A percentile compares a stretch with the other conserved stretches of the same genome.
Conservation (phyloP, 169 alveolate species). For the Eimeria acervulina region DNA sequence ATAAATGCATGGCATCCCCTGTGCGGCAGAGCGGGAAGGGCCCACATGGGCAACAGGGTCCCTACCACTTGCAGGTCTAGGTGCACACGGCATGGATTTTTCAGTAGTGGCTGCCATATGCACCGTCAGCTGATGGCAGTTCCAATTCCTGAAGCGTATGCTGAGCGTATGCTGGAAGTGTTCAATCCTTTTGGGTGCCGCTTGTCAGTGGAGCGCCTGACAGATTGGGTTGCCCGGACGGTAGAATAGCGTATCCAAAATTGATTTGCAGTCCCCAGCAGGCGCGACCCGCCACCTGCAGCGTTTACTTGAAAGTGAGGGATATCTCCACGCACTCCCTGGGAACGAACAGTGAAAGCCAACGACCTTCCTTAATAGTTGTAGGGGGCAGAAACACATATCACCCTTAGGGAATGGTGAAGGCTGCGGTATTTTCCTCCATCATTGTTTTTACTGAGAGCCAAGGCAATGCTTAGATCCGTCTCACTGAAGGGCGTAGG, state of each 20-base stretch:
- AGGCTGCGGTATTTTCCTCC: neutral
- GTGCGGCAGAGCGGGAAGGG: neutral
- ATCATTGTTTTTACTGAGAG: neutral
- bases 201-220: neutral
- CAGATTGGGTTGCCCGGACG: neutral
- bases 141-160: neutral
- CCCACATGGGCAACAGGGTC: neutral
- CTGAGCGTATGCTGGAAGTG: neutral
- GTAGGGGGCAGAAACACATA: neutral
- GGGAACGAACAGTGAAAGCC: slow-evolving; percentile 8
- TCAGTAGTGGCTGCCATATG: neutral
- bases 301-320: slow-evolving; percentile 66
- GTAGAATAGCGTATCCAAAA: neutral
- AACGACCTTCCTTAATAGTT: neutral
- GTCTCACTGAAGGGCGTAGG: no score
- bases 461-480: neutral
- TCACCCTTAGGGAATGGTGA: neutral
- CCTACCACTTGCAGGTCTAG: neutral
- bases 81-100: neutral
- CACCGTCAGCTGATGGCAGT: no score
- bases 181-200: neutral
- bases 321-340: slow-evolving; percentile 65
- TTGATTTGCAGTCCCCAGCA: neutral
- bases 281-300: neutral
- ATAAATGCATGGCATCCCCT: neutral